Evolutionary conservation across 129 eudicot genomes (phyloP), one percentile per base, ranked within the genome.

Genomic region (Calendula officinalis): DNA sequence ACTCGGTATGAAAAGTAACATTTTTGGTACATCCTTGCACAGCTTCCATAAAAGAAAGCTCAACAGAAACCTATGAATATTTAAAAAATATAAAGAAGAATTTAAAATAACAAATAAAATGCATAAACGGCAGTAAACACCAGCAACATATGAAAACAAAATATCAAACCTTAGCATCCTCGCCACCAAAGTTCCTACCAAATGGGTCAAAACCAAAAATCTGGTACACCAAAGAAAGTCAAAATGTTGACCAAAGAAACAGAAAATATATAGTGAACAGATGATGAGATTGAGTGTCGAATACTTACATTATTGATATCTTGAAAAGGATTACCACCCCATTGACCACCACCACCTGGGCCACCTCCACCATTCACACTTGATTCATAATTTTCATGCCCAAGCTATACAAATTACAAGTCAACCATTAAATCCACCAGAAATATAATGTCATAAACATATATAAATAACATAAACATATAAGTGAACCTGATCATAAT

Each of bases 1-100:
- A 58, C 75, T 85, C 86, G 12, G 98, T 84, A 52, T 70, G 40
- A 70, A 80, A 82, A 37, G 70, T 62, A 59, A 91, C 46, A 57
- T 82, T 84, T 77, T 78, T 87, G 37, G 96, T 46, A 75, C 98
- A 91, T 67, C 98, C 98, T 50, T 87, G 95, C 46, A 91, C 90
- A 62, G 98, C 98, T 87, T 91, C 98, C 98, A 87, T 91, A 49
- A 91, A 91, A 42, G 98, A 87, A 50, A 91, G 83, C 61, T 91
- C 94, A 62, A 87, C 65, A 7, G 84, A 5, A 51, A 77, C 90
- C 94, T 85, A 37, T 7, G 15, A 14, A 44, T 8, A 54, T 22
- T 22, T 22, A 22, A 50, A 43, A 6, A 3, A 45, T 13, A 16
- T 1, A 39, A 6, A 45, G 3, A 37, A 17, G 34, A 9, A 22